Conservation (phyloP, 352 stramenopile genomes). For the Phytophthora constricta region DNA sequence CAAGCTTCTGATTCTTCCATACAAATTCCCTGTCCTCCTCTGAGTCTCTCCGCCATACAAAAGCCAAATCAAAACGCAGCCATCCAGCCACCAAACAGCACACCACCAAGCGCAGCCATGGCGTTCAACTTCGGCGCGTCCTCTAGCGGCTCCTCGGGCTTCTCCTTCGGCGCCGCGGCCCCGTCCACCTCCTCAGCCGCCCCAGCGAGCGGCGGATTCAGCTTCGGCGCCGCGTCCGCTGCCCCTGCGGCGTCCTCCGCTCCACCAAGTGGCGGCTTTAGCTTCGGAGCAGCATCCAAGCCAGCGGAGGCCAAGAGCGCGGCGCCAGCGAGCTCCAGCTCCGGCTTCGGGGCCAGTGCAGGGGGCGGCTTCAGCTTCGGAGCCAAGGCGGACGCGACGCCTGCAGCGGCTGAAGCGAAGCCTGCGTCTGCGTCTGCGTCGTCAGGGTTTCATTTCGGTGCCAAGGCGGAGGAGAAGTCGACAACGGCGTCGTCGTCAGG, state of each 20-base stretch:
- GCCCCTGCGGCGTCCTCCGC: slow-evolving; percentile 18
- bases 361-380: background rate
- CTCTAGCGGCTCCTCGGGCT: slow-evolving; percentile 29
- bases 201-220: slow-evolving; percentile 29
- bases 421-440: background rate
- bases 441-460: slow-evolving; percentile 34
- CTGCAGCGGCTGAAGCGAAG: background rate
- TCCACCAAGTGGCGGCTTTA: slow-evolving; percentile 27
- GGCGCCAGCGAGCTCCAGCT: background rate
- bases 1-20: background rate
- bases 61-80: no score
- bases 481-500: slow-evolving; percentile 6
- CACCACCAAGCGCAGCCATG: slow-evolving; percentile 23
- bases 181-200: slow-evolving; percentile 4
- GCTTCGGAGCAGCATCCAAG: slow-evolving; percentile 18
- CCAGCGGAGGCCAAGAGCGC: background rate
- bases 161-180: slow-evolving; percentile 23
- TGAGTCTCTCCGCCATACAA: no score
- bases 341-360: slow-evolving; percentile 7
- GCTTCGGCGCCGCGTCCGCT: slow-evolving; percentile 24
- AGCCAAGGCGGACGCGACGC: background rate
- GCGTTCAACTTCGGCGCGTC: slow-evolving; percentile 47
- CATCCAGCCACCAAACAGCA: slow-evolving; percentile 2
- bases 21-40: background rate
- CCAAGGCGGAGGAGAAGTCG: slow-evolving; percentile 5